A percentile compares a stretch with the other conserved stretches of the same genome.
Conservation (phyloP, 768 basidiomycete genomes). For the Mycena galericulata region DNA sequence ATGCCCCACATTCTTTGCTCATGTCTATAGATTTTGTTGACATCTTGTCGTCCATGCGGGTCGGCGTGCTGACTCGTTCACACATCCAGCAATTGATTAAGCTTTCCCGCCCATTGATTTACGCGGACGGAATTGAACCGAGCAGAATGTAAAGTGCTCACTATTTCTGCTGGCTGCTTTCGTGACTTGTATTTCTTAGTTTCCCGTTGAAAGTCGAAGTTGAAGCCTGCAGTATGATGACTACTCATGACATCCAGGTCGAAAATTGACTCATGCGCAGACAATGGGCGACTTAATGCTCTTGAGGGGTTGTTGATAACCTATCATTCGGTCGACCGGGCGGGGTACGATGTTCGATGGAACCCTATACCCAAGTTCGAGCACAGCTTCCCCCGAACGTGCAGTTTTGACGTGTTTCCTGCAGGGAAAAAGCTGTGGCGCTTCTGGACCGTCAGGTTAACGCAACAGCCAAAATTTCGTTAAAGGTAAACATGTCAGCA, state of each 20-base stretch:
- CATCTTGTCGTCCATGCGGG: constrained; percentile 91
- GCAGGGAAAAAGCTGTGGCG: constrained; percentile 39
- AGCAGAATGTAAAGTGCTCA: constrained; percentile 75
- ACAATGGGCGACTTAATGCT: constrained; percentile 65
- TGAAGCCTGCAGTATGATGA: constrained; percentile 63
- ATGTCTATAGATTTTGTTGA: constrained; percentile 82
- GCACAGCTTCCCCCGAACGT: not conserved
- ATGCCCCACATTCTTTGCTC: constrained; percentile 3
- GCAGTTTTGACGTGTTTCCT: not conserved
- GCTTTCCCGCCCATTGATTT: constrained; percentile 68
- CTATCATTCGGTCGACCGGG: constrained; percentile 59
- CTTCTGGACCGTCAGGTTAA: constrained; percentile 63
- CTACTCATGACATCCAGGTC: not conserved
- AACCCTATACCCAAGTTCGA: constrained; percentile 43
- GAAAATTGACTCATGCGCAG: not conserved
- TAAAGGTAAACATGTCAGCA: constrained; percentile 54
- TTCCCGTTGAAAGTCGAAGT: constrained; percentile 86
- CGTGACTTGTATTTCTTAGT: constrained; percentile 51
- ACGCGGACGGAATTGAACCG: constrained; percentile 79
- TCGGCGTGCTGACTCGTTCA: constrained; percentile 64
- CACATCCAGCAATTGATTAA: constrained; percentile 68
- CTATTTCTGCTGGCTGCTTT: no score
- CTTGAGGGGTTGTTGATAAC: constrained; percentile 52
- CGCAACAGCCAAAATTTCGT: constrained; percentile 57
- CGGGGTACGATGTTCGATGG: constrained; percentile 54